Percentiles rank a stretch among this genome's conserved stretches.
phyloP scores from a whole-genome alignment of 257 asterid genomes.

The Capsicum pubescens region DNA sequence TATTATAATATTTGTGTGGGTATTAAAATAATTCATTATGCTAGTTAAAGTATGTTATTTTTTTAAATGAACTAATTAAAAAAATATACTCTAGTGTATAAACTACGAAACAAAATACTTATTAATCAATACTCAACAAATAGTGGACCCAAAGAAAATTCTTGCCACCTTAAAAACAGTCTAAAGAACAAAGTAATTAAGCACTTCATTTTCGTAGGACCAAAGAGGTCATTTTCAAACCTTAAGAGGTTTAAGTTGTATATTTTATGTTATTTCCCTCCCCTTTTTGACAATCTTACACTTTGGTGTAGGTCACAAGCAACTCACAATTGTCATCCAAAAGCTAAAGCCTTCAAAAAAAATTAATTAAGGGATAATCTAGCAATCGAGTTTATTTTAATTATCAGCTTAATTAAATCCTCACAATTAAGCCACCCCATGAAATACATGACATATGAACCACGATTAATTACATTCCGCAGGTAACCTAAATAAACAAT shows the following conservation, averaged over 20 bases:
- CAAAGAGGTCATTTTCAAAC: background rate
- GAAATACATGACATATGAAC: background rate
- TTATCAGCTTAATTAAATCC: background rate
- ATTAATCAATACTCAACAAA: background rate
- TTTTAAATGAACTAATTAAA: background rate
- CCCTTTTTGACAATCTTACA: background rate
- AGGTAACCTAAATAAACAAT: no score
- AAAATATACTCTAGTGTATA: background rate
- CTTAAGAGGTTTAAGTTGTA: background rate
- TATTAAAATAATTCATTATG: no score
- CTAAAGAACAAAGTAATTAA: background rate
- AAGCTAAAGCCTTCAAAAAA: background rate
- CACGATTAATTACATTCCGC: no score
- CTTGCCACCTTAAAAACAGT: background rate
- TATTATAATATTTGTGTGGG: no score
- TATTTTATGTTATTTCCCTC: background rate
- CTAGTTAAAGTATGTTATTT: background rate
- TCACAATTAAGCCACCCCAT: background rate
- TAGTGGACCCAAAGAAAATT: background rate
- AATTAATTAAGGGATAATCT: background rate
- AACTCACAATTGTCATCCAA: background rate
- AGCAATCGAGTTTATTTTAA: no score
- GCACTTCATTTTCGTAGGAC: slow-evolving; percentile 22
- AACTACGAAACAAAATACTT: background rate
- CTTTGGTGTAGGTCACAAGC: background rate